These are phyloP conservation scores for Hanseniaspora occidentalis DNA, from an alignment of 805 yeast species.

Conservation along the genomic window DNA sequence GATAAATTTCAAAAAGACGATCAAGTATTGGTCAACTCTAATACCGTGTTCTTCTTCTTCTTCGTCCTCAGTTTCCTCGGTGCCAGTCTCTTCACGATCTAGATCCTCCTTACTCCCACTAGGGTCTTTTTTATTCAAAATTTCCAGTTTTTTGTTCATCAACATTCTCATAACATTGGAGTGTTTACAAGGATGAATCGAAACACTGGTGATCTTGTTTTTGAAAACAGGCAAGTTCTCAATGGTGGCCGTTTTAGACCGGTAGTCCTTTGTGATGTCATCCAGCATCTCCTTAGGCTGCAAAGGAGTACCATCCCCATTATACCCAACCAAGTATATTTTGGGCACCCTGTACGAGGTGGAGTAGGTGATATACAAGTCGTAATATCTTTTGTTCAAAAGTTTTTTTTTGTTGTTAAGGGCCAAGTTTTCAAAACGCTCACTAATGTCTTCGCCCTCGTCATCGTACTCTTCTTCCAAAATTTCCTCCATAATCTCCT, in stretches of 20 bases:
- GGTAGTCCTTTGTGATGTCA: conserved; percentile 82
- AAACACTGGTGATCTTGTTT: conserved; percentile 37
- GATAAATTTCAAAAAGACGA: conserved; percentile 84
- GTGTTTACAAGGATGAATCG: conserved; percentile 94
- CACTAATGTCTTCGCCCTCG: conserved; percentile 26
- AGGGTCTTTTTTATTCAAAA: conserved; percentile 24
- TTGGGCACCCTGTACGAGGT: conserved; percentile 95
- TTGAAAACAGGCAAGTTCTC: conserved; percentile 78
- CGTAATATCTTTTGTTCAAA: conserved; percentile 54
- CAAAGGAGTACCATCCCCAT: conserved; percentile 71
- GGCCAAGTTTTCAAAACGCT: conserved; percentile 26
- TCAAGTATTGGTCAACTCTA: conserved; percentile 81
- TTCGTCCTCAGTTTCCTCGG: conserved; percentile 44
- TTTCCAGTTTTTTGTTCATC: conserved; percentile 52
- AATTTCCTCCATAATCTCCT: conserved; percentile 15
- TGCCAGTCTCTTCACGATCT: conserved; percentile 18
- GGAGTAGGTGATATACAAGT: conserved; percentile 81
- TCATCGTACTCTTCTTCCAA: conserved; percentile 5
- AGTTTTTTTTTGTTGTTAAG: conserved; percentile 26
- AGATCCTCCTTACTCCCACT: conserved; percentile 10
- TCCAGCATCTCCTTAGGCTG: conserved; percentile 88
- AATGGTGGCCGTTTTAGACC: conserved; percentile 92
- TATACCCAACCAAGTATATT: conserved; percentile 81
- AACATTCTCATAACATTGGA: conserved; percentile 88
- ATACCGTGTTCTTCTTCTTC: conserved; percentile 37